phyloP scores from a whole-genome alignment of 1,284 basidiomycete species.

The Pseudozyma sp. region DNA sequence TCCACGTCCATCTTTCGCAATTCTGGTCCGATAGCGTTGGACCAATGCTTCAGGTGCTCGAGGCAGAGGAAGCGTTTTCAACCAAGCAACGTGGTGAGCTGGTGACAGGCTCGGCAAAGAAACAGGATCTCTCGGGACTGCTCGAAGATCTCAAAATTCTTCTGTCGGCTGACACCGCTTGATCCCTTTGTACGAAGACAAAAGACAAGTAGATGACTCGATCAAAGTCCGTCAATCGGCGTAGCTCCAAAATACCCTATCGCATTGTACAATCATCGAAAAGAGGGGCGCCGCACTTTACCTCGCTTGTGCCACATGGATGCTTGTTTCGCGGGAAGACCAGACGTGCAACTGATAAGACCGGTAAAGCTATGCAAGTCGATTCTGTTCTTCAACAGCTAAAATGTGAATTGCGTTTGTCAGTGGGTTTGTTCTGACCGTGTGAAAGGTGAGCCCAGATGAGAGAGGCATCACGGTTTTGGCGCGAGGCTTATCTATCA shows the following conservation, averaged over 20 bases:
- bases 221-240: too few species aligned
- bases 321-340: not conserved
- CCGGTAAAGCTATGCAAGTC: too few species aligned
- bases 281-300: constrained; percentile 10
- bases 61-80: constrained; percentile 56
- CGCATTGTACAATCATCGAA: not conserved
- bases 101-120: constrained; percentile 32
- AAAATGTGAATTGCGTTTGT: too few species aligned
- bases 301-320: constrained; percentile 2
- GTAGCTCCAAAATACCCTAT: not conserved
- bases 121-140: constrained; percentile 18
- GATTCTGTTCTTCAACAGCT: too few species aligned
- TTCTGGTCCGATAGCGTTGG: constrained; percentile 74
- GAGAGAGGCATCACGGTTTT: too few species aligned
- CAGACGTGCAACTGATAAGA: not conserved
- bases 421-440: too few species aligned
- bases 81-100: constrained; percentile 8
- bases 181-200: not conserved
- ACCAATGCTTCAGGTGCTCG: constrained; percentile 79
- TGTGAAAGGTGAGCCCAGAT: too few species aligned
- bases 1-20: constrained; percentile 77
- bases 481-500: constrained; percentile 5
- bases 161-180: constrained; percentile 14
- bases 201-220: too few species aligned
- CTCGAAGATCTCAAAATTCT: constrained; percentile 29